Percentiles rank a stretch among this genome's conserved stretches.
phyloP scores from a whole-genome alignment of 352 stramenopile genomes.

The Phytophthora citrophthora region DNA sequence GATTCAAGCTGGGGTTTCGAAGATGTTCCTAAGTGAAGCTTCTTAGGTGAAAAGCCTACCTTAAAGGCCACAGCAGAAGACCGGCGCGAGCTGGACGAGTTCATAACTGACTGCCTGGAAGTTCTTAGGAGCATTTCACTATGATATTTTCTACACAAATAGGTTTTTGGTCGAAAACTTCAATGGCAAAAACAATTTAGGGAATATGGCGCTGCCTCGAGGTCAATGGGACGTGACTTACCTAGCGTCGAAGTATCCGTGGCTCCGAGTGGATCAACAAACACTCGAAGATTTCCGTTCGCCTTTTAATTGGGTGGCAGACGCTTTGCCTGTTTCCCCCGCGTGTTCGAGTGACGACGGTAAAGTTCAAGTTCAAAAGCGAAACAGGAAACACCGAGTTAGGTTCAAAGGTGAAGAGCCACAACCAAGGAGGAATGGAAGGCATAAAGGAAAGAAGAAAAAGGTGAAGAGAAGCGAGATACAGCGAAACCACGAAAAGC shows the following conservation, averaged over 20 bases:
- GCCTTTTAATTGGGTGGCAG: conserved; percentile 56
- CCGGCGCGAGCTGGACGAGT: not conserved
- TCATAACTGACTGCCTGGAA: conserved; percentile 46
- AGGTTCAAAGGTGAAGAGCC: conserved; percentile 7
- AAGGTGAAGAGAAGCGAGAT: conserved; percentile 4
- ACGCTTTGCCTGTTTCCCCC: conserved; percentile 12
- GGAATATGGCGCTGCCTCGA: conserved; percentile 26
- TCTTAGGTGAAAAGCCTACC: conserved; percentile 10
- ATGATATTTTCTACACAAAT: conserved; percentile 21
- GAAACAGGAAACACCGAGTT: not conserved
- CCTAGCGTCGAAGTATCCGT: conserved; percentile 74
- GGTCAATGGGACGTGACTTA: conserved; percentile 63
- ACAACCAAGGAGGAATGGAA: not conserved
- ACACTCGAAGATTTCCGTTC: conserved; percentile 72
- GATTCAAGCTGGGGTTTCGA: not conserved
- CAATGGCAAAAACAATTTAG: conserved; percentile 17
- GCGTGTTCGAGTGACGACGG: conserved; percentile 12
- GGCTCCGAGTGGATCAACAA: conserved; percentile 69
- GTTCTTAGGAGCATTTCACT: conserved; percentile 6
- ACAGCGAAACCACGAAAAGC: conserved; percentile 19
- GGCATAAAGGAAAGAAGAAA: conserved; percentile 6
- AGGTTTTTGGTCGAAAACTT: conserved; percentile 26
- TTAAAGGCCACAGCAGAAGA: not conserved
- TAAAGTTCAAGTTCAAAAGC: too few species aligned
- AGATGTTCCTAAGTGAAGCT: not conserved